These are phyloP conservation scores for Symbiotaphrina buchneri DNA, from an alignment of 495 filamentous ascomycete genomes.

Conservation along the genomic window DNA sequence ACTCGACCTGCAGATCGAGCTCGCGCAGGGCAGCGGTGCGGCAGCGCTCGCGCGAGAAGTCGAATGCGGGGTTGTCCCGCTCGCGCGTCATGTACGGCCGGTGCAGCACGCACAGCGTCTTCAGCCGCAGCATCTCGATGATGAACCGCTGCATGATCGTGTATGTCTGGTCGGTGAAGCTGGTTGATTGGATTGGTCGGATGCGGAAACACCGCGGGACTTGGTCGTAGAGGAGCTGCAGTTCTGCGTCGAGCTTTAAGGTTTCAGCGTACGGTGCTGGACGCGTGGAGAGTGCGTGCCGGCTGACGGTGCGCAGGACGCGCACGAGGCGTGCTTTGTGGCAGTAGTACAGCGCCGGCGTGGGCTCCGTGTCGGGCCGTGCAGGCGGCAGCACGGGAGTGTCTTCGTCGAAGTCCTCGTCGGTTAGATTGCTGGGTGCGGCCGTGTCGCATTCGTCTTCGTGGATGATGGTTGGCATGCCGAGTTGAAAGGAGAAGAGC, in stretches of 20 bases:
- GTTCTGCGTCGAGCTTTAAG: constrained; percentile 4
- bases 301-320: neutral
- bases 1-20: constrained; percentile 14
- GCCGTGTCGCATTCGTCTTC: neutral
- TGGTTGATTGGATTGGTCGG: constrained; percentile 1
- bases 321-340: neutral
- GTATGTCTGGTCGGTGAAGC: constrained; percentile 1
- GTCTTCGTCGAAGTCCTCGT: constrained; percentile 18
- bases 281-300: constrained; percentile 7
- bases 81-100: constrained; percentile 10
- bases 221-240: constrained; percentile 2
- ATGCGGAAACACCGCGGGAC: constrained; percentile 1
- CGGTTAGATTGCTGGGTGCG: constrained; percentile 15
- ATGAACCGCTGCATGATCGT: constrained; percentile 12
- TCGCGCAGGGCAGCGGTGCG: constrained; percentile 14
- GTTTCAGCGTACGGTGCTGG: constrained; percentile 6
- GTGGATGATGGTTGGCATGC: neutral
- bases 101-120: constrained; percentile 14
- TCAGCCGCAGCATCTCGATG: constrained; percentile 11
- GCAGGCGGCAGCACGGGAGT: constrained; percentile 13
- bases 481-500: neutral
- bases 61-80: constrained; percentile 8
- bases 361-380: constrained; percentile 10
- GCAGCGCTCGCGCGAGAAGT: constrained; percentile 12
- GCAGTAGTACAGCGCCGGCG: neutral